These are phyloP conservation scores for Ceratobasidium sp. DNA, from an alignment of 1,284 basidiomycete species.

Conservation along the genomic window DNA sequence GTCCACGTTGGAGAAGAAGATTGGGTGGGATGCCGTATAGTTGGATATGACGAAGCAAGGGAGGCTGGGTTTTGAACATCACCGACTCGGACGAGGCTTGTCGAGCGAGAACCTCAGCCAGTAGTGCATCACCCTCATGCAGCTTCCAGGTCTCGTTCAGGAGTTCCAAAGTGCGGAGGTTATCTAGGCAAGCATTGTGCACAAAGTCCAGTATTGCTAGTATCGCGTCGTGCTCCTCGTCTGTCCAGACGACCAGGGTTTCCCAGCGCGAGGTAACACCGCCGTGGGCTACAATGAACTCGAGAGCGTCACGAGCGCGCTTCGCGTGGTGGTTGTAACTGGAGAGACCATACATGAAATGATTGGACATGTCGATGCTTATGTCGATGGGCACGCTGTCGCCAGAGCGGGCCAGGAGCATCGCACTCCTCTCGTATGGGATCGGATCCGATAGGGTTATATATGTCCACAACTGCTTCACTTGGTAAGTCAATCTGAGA, in stretches of 20 bases:
- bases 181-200: not conserved
- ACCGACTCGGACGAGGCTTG: not conserved
- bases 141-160: not conserved
- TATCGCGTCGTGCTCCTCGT: not conserved
- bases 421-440: not conserved
- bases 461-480: not conserved
- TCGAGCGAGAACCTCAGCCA: not conserved
- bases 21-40: not conserved
- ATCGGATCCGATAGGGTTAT: not conserved
- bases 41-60: not conserved
- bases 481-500: not conserved
- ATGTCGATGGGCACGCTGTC: not conserved
- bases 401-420: not conserved
- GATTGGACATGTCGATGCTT: not conserved
- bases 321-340: not conserved
- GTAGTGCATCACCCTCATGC: not conserved
- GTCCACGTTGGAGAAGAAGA: not conserved
- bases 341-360: not conserved
- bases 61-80: not conserved
- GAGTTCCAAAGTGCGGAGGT: not conserved
- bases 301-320: not conserved
- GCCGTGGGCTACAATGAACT: not conserved
- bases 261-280: not conserved
- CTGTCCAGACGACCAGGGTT: not conserved
- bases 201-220: slow-evolving; percentile 1